Evolutionary conservation across 805 yeast species (phyloP).

Genomic region (Hanseniaspora lachancei): DNA sequence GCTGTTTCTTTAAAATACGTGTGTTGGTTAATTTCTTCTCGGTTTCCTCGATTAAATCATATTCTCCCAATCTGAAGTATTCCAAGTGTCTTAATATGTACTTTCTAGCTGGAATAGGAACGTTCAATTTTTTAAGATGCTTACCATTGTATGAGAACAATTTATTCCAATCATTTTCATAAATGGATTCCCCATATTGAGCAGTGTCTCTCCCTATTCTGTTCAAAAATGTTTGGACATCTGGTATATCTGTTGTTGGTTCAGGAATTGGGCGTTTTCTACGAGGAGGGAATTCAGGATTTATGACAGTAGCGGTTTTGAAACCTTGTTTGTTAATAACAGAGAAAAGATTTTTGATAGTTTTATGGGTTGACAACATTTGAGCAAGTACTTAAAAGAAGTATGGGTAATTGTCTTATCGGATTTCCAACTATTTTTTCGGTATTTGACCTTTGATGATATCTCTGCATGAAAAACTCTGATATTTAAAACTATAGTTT

Average conservation of each 20-base stretch:
- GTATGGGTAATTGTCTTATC: not conserved
- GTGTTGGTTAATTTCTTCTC: constrained; percentile 32
- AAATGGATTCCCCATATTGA: constrained; percentile 59
- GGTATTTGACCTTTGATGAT: too few species aligned
- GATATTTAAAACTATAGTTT: not conserved
- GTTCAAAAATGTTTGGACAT: constrained; percentile 58
- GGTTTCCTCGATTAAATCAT: constrained; percentile 38
- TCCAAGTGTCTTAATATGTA: constrained; percentile 65
- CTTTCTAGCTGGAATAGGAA: constrained; percentile 58
- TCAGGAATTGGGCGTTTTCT: constrained; percentile 27
- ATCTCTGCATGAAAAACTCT: not conserved
- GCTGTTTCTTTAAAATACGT: constrained; percentile 48
- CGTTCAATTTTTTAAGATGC: constrained; percentile 59
- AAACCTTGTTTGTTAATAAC: not conserved
- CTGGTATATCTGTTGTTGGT: constrained; percentile 47
- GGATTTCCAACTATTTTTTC: too few species aligned
- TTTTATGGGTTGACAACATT: not conserved
- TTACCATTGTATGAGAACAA: constrained; percentile 45
- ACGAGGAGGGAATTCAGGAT: not conserved
- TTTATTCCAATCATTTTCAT: constrained; percentile 50
- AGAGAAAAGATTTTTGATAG: not conserved
- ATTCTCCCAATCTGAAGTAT: constrained; percentile 41
- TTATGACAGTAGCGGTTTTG: not conserved
- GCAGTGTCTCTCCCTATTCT: constrained; percentile 63
- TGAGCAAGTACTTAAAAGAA: too few species aligned